Evolutionary conservation across 1,284 basidiomycete genomes (phyloP), one percentile per base, ranked within the genome.

Genomic region (Ceratobasidium sp.): DNA sequence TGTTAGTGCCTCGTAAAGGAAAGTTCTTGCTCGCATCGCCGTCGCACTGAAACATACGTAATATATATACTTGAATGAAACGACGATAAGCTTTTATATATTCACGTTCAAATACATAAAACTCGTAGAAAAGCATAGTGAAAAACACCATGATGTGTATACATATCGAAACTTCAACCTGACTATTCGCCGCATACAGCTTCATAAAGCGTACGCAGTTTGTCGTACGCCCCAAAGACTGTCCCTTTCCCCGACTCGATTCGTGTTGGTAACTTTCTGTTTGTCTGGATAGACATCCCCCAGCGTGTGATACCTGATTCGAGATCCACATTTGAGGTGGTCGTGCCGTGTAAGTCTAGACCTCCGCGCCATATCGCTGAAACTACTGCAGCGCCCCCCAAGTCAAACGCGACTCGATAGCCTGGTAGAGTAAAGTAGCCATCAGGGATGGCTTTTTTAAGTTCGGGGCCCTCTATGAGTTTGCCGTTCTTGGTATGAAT

Each of bases 311-410:
- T 6, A 13, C 53, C 53, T 8, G 2, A 36, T 2, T 16, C 53
- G 11, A 56, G 27, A 7, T 56, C 7, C 5, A 56, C 29, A 30
- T 11, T 33, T 3, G 41, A 57, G 7, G 41, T 57, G 1, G 39
- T 57, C n/a, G 56, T 57, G 30, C 36, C 21, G 41, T 57, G 56
- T 19, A 44, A 16, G 21, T 57, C 56, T 14, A 57, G 13, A 11
- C 56, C 56, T 7, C 56, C 56, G 6, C 41, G 56, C 56, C 56
- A 57, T 25, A 57, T 44, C 4, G 39, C 56, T 16, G 41, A 25
- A 9, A 57, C 36, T 25, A 44, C 56, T n/a, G 56, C 41, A 8
- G 41, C 39, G 2, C 16, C 56, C 3, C 56, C 41, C 11, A 57
- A 16, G 44, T 57, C 39, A n/a, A 57, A 42, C 19, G 39, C 56